Percentiles rank a stretch among this genome's conserved stretches.
These are phyloP conservation scores for Melampsora larici-populina DNA, from an alignment of 1,284 basidiomycete genomes.

Conservation along the genomic window DNA sequence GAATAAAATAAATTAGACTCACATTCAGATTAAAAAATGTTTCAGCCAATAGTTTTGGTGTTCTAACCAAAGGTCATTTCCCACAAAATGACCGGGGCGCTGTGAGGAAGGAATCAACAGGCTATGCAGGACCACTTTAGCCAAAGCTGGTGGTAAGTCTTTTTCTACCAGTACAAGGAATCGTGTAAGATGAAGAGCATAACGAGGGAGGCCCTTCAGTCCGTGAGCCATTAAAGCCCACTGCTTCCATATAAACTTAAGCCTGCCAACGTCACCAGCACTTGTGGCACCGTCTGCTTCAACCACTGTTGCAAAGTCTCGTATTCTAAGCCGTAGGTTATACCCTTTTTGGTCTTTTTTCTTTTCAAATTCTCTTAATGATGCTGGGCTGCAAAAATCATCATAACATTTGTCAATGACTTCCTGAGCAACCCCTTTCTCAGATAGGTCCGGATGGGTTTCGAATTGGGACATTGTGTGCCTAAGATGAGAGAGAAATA, in stretches of 20 bases:
- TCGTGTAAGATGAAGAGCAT: neutral
- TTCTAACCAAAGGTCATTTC: too few relatives aligned
- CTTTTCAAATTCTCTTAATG: neutral
- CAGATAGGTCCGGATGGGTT: neutral
- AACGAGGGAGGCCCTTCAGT: neutral
- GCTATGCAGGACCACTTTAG: neutral
- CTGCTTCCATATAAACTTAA: constrained; percentile 13
- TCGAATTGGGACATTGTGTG: neutral
- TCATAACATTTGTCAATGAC: neutral
- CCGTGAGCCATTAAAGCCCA: constrained; percentile 5
- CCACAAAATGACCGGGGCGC: neutral
- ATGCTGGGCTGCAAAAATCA: too few relatives aligned
- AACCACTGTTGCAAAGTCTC: constrained; percentile 12
- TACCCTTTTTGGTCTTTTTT: neutral
- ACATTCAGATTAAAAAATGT: too few relatives aligned
- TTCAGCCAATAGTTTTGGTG: too few relatives aligned
- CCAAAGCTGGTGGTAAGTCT: neutral
- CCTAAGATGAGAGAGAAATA: neutral
- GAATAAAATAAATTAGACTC: too few relatives aligned
- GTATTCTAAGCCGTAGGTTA: neutral
- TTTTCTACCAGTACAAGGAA: neutral
- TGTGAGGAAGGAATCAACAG: neutral
- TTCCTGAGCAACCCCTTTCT: neutral
- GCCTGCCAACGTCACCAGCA: neutral
- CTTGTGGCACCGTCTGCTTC: neutral